Conservation (phyloP, 2,329 filamentous ascomycete genomes). For the Helicocarpus griseus region DNA sequence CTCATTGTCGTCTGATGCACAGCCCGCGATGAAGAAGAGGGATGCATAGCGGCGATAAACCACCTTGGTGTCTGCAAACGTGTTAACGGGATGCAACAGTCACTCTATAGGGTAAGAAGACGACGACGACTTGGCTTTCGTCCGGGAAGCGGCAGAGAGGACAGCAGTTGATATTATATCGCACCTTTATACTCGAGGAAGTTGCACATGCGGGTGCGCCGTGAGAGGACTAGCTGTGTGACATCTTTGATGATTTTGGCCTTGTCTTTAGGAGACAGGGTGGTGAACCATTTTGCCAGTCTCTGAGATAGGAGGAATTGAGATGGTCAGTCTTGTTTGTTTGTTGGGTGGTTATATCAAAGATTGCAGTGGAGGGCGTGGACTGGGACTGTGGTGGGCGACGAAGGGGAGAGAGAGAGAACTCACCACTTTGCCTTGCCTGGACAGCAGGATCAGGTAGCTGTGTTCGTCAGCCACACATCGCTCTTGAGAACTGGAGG, state of each 20-base stretch:
- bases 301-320: constrained; percentile 50
- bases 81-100: too few relatives aligned
- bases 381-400: constrained; percentile 28
- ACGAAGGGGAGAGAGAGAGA: constrained; percentile 20
- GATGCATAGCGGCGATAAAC: constrained; percentile 98
- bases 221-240: constrained; percentile 88
- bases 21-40: constrained; percentile 97
- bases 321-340: background rate
- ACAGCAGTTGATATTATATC: too few relatives aligned
- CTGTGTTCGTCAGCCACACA: constrained; percentile 37
- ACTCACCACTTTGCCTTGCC: constrained; percentile 98
- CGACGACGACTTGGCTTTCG: too few relatives aligned
- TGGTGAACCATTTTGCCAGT: constrained; percentile 98
- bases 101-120: too few relatives aligned
- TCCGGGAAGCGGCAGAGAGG: too few relatives aligned
- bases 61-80: constrained; percentile 75
- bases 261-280: constrained; percentile 93
- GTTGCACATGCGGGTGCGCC: constrained; percentile 98
- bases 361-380: constrained; percentile 17
- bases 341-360: background rate
- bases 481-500: background rate
- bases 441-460: constrained; percentile 93
- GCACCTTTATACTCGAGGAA: constrained; percentile 98
- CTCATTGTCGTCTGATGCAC: constrained; percentile 95
- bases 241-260: constrained; percentile 99